Percentiles rank a stretch among this genome's conserved stretches.
Conservation (phyloP, 345 rosid genomes). For the Populus euphratica region DNA sequence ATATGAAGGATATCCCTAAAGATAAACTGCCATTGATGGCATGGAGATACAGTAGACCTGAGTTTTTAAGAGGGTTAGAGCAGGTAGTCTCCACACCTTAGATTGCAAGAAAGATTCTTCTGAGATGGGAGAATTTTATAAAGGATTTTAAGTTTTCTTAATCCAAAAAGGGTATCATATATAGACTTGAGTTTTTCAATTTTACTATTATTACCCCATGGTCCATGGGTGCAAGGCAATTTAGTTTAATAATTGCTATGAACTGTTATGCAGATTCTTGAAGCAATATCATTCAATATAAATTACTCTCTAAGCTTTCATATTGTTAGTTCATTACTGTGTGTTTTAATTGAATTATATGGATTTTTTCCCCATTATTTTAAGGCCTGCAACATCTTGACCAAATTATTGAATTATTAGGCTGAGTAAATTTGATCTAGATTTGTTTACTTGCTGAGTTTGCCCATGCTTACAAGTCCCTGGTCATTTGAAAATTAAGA, state of each 20-base stretch:
- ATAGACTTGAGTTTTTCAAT: not conserved
- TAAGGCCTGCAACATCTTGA: not conserved
- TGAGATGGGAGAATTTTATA: not conserved
- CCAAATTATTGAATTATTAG: not conserved
- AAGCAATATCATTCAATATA: not conserved
- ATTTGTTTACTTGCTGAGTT: not conserved
- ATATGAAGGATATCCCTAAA: not conserved
- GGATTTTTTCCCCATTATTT: not conserved
- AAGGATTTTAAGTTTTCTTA: not conserved
- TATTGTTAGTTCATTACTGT: too few relatives aligned
- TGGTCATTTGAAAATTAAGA: not conserved
- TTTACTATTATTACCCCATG: not conserved
- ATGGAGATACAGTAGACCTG: not conserved
- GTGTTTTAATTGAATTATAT: too few relatives aligned
- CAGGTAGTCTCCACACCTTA: not conserved
- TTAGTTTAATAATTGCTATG: not conserved
- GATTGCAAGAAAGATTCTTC: not conserved
- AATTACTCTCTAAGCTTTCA: not conserved
- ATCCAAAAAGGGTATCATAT: not conserved
- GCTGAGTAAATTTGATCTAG: not conserved
- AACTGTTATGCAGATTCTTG: not conserved
- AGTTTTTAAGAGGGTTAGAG: not conserved
- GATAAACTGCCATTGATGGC: not conserved
- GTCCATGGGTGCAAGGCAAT: not conserved
- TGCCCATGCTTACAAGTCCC: not conserved